A percentile compares a stretch with the other conserved stretches of the same genome.
Evolutionary conservation across 176 grass and related monocot genomes (phyloP).

Genomic region (Stipa capillata): DNA sequence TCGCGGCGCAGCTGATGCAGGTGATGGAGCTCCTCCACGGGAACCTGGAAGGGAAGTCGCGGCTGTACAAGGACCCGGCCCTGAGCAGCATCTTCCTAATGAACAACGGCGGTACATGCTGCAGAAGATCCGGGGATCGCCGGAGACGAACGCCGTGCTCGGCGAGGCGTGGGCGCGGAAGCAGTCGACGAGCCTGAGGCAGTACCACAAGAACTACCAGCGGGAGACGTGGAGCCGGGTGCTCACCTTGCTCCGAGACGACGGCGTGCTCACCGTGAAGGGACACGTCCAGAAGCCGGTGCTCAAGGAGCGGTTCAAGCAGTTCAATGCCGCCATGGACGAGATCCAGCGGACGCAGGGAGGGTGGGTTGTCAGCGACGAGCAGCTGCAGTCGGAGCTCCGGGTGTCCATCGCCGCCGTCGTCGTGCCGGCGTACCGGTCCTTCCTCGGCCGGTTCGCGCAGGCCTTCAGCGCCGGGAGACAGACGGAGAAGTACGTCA

Average conservation of each 20-base stretch:
- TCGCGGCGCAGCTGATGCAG: conserved; percentile 58
- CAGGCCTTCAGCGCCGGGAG: conserved; percentile 56
- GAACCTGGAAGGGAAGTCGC: conserved; percentile 70
- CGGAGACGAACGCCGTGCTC: conserved; percentile 51
- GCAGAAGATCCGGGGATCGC: conserved; percentile 78
- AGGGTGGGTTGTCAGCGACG: conserved; percentile 65
- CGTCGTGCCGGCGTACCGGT: conserved; percentile 77
- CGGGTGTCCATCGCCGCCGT: conserved; percentile 75
- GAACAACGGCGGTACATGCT: conserved; percentile 95
- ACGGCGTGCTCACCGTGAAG: conserved; percentile 68
- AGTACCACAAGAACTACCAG: conserved; percentile 99
- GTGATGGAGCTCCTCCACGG: conserved; percentile 71
- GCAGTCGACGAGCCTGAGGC: conserved; percentile 57
- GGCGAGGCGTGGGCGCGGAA: conserved; percentile 70
- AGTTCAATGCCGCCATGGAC: conserved; percentile 81
- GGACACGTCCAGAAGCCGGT: conserved; percentile 56
- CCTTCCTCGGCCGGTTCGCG: conserved; percentile 71
- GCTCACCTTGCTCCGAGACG: conserved; percentile 56
- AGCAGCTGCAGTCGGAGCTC: conserved; percentile 91
- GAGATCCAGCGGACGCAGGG: conserved; percentile 84
- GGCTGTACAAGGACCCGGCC: conserved; percentile 66
- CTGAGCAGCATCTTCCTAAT: conserved; percentile 83
- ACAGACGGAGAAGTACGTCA: conserved; percentile 91
- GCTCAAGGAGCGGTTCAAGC: conserved; percentile 90
- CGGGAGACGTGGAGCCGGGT: conserved; percentile 82